phyloP scores from a whole-genome alignment of 2,329 filamentous ascomycete species.

The Ascochyta koolunga region DNA sequence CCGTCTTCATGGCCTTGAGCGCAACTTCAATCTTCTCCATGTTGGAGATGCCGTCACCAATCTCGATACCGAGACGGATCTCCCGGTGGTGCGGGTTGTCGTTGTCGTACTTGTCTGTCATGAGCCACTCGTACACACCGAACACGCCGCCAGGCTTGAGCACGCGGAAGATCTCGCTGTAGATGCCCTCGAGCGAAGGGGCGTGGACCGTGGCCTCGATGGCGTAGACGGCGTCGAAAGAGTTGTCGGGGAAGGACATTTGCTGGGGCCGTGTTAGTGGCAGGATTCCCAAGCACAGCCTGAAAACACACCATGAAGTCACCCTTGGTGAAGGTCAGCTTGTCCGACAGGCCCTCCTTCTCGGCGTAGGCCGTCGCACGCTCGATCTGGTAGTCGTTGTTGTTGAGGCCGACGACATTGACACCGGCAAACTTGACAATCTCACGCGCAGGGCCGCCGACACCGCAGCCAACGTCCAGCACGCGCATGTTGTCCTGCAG shows the following conservation, averaged over 20 bases:
- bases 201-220: slow-evolving; percentile 98
- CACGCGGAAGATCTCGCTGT: slow-evolving; percentile 91
- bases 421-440: slow-evolving; percentile 94
- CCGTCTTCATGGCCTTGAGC: slow-evolving; percentile 79
- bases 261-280: slow-evolving; percentile 59
- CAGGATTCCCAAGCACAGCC: neutral
- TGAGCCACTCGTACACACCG: slow-evolving; percentile 98
- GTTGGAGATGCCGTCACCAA: slow-evolving; percentile 95
- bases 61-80: slow-evolving; percentile 93
- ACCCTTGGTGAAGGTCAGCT: slow-evolving; percentile 88
- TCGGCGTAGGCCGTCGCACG: slow-evolving; percentile 84
- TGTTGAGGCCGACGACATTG: slow-evolving; percentile 92
- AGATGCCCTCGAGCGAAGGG: slow-evolving; percentile 86
- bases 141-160: slow-evolving; percentile 96
- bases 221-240: slow-evolving; percentile 93
- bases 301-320: slow-evolving; percentile 78
- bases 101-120: slow-evolving; percentile 96
- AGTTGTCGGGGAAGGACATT: slow-evolving; percentile 92
- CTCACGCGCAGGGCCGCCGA: slow-evolving; percentile 92
- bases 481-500: slow-evolving; percentile 88
- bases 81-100: slow-evolving; percentile 83
- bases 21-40: slow-evolving; percentile 90
- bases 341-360: slow-evolving; percentile 79
- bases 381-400: slow-evolving; percentile 99
- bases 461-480: slow-evolving; percentile 94